These are phyloP conservation scores for Asterochloris erici DNA, from an alignment of 139 green algal species.

Conservation along the genomic window DNA sequence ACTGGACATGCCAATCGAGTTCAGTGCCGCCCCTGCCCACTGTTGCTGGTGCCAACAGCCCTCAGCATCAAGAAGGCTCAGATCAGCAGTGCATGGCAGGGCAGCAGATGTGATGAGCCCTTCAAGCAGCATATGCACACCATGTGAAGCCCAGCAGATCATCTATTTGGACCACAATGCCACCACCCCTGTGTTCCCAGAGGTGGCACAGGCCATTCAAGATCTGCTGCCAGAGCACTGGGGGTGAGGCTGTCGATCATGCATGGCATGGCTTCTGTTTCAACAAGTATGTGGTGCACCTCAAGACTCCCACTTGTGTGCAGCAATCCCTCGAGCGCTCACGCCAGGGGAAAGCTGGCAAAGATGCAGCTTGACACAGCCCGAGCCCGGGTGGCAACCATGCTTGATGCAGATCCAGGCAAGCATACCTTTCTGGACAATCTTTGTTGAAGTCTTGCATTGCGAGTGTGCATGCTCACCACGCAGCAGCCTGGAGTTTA, in stretches of 20 bases:
- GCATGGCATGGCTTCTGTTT: not conserved
- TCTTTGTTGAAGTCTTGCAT: too few relatives aligned
- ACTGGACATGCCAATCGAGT: too few relatives aligned
- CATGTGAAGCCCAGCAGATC: constrained; percentile 12
- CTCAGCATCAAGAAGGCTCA: too few relatives aligned
- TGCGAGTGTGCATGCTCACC: too few relatives aligned
- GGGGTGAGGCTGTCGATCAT: constrained; percentile 24
- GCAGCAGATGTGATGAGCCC: too few relatives aligned
- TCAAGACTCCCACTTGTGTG: not conserved
- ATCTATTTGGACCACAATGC: constrained; percentile 67
- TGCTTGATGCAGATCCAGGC: constrained; percentile 32
- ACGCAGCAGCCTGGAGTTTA: too few relatives aligned
- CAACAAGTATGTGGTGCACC: not conserved
- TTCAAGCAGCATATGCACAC: too few relatives aligned
- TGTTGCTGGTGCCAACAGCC: too few relatives aligned
- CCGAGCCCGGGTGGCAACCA: constrained; percentile 45
- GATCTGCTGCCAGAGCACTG: constrained; percentile 55
- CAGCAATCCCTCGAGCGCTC: constrained; percentile 59
- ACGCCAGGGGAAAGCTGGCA: constrained; percentile 48
- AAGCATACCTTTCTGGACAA: constrained; percentile 32
- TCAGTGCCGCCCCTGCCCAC: too few relatives aligned
- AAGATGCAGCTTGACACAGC: constrained; percentile 33
- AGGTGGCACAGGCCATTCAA: constrained; percentile 59
- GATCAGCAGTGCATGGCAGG: too few relatives aligned
- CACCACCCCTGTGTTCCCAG: constrained; percentile 59